Evolutionary conservation across 1,139 yeast species (phyloP).

Genomic region (Debaryomyces nepalensis): DNA sequence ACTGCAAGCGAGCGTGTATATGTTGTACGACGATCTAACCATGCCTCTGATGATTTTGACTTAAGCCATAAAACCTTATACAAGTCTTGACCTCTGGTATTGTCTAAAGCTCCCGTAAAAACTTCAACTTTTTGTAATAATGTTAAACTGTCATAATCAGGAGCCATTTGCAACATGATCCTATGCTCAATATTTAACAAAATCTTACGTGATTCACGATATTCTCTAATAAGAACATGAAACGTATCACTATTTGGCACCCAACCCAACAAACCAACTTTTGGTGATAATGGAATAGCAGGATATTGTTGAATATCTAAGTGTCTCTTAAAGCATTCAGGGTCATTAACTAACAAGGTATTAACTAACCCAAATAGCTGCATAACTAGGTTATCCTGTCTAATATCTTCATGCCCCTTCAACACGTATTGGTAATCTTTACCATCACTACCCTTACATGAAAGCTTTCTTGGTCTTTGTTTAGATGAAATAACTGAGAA

Average conservation of each 20-base stretch:
- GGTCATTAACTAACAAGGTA: slow-evolving; percentile 83
- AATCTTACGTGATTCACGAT: slow-evolving; percentile 89
- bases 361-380: slow-evolving; percentile 95
- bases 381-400: slow-evolving; percentile 98
- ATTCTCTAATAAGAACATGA: slow-evolving; percentile 90
- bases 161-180: slow-evolving; percentile 97
- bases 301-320: slow-evolving; percentile 89
- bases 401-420: slow-evolving; percentile 97
- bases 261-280: slow-evolving; percentile 97
- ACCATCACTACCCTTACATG: slow-evolving; percentile 88
- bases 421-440: slow-evolving; percentile 78
- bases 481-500: slow-evolving; percentile 92
- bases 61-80: slow-evolving; percentile 96
- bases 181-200: slow-evolving; percentile 91
- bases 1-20: slow-evolving; percentile 95
- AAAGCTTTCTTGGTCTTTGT: slow-evolving; percentile 88
- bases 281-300: slow-evolving; percentile 94
- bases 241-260: slow-evolving; percentile 96
- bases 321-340: slow-evolving; percentile 96
- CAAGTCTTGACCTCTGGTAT: slow-evolving; percentile 94
- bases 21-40: slow-evolving; percentile 96
- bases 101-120: slow-evolving; percentile 92
- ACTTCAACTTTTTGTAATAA: slow-evolving; percentile 93
- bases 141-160: slow-evolving; percentile 90
- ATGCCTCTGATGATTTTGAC: slow-evolving; percentile 93